Evolutionary conservation across 352 stramenopile species (phyloP), one percentile per base, ranked within the genome.

Genomic region (Plasmopara muralis): DNA sequence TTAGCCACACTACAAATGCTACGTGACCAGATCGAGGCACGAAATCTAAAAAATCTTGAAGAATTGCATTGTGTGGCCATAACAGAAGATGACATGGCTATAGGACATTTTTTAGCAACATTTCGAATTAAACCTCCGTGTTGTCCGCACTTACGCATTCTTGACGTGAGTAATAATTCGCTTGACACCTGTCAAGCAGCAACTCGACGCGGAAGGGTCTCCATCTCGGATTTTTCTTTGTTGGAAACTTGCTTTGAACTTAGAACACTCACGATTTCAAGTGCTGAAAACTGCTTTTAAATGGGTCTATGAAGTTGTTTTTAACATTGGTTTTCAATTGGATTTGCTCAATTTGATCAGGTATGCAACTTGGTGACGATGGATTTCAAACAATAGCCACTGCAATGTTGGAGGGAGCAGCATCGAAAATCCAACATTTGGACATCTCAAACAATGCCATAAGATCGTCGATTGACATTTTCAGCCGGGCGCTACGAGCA

Each of bases 21-120:
- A 12, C 55, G 64, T 4, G 13, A 66, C 8, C 44, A 68, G 10
- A 51, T 83, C 6, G 39, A 52, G 13, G 46, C 41, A 5, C 50
- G 46, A 9, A 18, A 20, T 1, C 54, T 73, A 1, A 55, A 25
- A 5, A 7, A 33, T 18, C 62, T 85, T 0, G 16, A 37, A 43
- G 55, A 77, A 28, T 41, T 85, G 2, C 45, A 66, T 14, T 83
- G 74, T 43, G 75, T 68, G 39, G 66, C 59, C 5, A 68, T 71
- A 47, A 67, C 65, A 12, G 42, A 52, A 4, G 55, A 78, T 15
- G 29, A 50, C 10, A 45, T 20, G n/a, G 66, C 56, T 6, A 68
- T 65, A 14, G 50, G 46, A 14, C 31, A 51, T 47, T 39, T 74
- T 2, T 44, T 74, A 0, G 35, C 64, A 14, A 25, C 52, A 14